Conservation (phyloP, 345 rosid genomes). For the Syzygium jambos region DNA sequence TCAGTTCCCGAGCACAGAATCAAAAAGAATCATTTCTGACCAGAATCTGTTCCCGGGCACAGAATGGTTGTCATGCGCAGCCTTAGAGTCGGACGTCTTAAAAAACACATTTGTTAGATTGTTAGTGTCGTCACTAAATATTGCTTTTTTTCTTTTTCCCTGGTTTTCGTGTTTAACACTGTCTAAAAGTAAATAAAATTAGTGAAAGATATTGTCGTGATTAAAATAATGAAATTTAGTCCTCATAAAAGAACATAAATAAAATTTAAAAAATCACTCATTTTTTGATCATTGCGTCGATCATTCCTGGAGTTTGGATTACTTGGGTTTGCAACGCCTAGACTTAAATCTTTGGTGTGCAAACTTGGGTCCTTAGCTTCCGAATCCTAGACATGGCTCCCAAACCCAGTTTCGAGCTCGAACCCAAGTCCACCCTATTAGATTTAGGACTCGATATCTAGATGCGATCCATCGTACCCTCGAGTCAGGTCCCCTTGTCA, state of each 20-base stretch:
- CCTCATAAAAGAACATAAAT: not conserved
- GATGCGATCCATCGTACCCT: not conserved
- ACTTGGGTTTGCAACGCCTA: not conserved
- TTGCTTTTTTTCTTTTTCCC: rapidly evolving
- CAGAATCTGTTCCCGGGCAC: too few species aligned
- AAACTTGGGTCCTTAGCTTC: not conserved
- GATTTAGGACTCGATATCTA: not conserved
- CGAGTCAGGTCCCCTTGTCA: not conserved
- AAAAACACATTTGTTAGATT: not conserved
- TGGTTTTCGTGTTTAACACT: not conserved
- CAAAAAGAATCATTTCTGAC: too few species aligned
- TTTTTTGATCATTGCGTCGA: too few species aligned
- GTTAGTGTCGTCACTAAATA: not conserved
- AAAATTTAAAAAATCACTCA: too few species aligned
- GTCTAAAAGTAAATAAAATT: not conserved
- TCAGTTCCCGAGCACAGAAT: too few species aligned
- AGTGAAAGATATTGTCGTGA: not conserved
- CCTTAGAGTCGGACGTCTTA: too few species aligned
- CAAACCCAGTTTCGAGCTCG: not conserved
- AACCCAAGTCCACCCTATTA: not conserved
- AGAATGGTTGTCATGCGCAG: too few species aligned
- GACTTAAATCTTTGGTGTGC: not conserved
- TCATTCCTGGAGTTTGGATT: not conserved
- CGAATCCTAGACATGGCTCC: not conserved
- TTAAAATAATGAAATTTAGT: not conserved